Evolutionary conservation across 441 rosid genomes (phyloP).

Genomic region (Geranium incanum): DNA sequence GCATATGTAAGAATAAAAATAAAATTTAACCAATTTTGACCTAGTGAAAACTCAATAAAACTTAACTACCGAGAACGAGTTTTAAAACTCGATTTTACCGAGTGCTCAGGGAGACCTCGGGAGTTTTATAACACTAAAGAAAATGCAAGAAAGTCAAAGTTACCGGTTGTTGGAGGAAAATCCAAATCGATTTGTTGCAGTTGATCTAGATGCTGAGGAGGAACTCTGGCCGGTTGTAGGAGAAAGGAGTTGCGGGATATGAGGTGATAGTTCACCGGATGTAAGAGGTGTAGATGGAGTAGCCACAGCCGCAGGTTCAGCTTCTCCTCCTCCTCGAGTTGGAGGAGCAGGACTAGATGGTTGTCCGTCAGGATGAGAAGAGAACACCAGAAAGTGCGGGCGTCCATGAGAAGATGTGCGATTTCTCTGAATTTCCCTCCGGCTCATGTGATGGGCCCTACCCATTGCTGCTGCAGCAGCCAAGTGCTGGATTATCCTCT

Average conservation of each 20-base stretch:
- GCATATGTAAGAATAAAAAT: too few relatives aligned
- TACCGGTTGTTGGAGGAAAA: constrained; percentile 36
- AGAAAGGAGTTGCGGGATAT: constrained; percentile 21
- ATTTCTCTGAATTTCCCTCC: constrained; percentile 37
- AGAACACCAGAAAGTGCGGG: constrained; percentile 34
- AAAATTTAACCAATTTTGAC: too few relatives aligned
- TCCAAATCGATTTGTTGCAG: constrained; percentile 24
- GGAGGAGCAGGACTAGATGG: constrained; percentile 27
- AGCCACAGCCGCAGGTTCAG: constrained; percentile 29
- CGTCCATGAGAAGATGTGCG: constrained; percentile 33
- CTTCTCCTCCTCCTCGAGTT: constrained; percentile 23
- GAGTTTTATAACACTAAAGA: too few relatives aligned
- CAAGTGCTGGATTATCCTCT: constrained; percentile 45
- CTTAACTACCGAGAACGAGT: too few relatives aligned
- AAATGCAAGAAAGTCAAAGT: constrained; percentile 5
- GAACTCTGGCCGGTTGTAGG: constrained; percentile 24
- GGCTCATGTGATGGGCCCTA: constrained; percentile 30
- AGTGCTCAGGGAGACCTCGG: too few relatives aligned
- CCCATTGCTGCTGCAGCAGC: constrained; percentile 46
- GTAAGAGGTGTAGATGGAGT: constrained; percentile 24
- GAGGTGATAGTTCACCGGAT: constrained; percentile 30
- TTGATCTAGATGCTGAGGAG: constrained; percentile 33
- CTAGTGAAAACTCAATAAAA: too few relatives aligned
- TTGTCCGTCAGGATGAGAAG: constrained; percentile 32
- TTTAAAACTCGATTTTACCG: too few relatives aligned